Evolutionary conservation across 1,284 basidiomycete genomes (phyloP).

Genomic region (Afroboletus lepidellus): DNA sequence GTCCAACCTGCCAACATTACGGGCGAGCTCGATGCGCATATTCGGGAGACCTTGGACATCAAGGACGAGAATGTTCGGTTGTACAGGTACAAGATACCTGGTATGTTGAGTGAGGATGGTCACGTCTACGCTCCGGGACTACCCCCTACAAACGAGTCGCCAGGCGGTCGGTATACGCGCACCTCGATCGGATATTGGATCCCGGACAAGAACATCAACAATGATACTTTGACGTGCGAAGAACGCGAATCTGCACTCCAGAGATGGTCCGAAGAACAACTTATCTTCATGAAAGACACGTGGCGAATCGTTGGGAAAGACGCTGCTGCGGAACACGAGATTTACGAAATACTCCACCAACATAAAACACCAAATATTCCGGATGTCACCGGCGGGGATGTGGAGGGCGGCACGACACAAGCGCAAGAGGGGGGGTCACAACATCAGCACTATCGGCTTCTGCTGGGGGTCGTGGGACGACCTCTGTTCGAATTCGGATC

Average conservation of each 20-base stretch:
- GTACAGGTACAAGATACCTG: conserved; percentile 1
- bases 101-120: not conserved
- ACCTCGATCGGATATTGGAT: not conserved
- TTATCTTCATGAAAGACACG: not conserved
- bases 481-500: not conserved
- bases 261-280: not conserved
- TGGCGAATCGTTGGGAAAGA: too few relatives aligned
- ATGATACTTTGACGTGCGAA: not conserved
- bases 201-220: not conserved
- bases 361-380: not conserved
- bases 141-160: not conserved
- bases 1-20: not conserved
- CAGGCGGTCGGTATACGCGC: not conserved
- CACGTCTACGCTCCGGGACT: not conserved
- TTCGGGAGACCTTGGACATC: not conserved
- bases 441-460: conserved; percentile 5
- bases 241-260: not conserved
- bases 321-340: conserved; percentile 18
- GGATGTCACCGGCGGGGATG: not conserved
- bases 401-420: not conserved
- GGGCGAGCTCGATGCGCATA: not conserved
- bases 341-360: conserved; percentile 16
- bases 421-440: not conserved
- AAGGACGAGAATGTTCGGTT: not conserved
- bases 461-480: not conserved